These are phyloP conservation scores for Haplosporangium sp. DNA, from an alignment of 371 early-diverging fungal species.

Conservation along the genomic window DNA sequence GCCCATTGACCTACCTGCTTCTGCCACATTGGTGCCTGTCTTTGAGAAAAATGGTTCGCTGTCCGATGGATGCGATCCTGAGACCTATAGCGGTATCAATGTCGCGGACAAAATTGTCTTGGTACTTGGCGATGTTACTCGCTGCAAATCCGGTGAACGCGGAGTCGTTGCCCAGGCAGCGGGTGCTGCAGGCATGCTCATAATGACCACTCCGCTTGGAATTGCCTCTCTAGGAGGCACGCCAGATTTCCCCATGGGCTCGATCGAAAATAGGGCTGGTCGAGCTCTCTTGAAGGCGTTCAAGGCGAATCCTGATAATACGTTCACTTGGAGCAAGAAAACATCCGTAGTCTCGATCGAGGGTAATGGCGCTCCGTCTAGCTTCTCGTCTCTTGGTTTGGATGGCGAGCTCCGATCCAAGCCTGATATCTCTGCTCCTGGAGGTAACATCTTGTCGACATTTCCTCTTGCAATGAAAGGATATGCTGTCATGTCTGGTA, in stretches of 20 bases:
- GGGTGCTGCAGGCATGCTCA: conserved; percentile 72
- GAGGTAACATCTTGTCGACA: conserved; percentile 80
- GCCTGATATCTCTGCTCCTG: conserved; percentile 79
- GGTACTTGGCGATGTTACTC: conserved; percentile 64
- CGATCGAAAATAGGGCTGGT: conserved; percentile 59
- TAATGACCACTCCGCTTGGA: conserved; percentile 60
- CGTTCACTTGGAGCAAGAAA: conserved; percentile 19
- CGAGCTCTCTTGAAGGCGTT: conserved; percentile 17
- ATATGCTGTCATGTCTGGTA: conserved; percentile 72
- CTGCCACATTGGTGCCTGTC: conserved; percentile 22
- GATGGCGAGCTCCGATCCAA: conserved; percentile 76
- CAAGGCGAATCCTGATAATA: conserved; percentile 4
- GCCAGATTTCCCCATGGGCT: conserved; percentile 55
- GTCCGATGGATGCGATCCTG: conserved; percentile 64
- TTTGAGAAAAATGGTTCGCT: conserved; percentile 24
- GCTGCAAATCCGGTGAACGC: conserved; percentile 66
- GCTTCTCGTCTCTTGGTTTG: conserved; percentile 73
- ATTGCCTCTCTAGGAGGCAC: conserved; percentile 46
- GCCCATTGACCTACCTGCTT: conserved; percentile 15
- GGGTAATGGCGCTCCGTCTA: conserved; percentile 63
- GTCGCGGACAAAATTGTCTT: conserved; percentile 68
- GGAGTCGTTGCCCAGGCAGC: conserved; percentile 61
- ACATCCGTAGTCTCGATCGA: conserved; percentile 35
- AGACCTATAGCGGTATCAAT: conserved; percentile 23
- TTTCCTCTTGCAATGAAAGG: conserved; percentile 62